These are phyloP conservation scores for Tylopilus intermedius DNA, from an alignment of 768 basidiomycete species.

Conservation along the genomic window DNA sequence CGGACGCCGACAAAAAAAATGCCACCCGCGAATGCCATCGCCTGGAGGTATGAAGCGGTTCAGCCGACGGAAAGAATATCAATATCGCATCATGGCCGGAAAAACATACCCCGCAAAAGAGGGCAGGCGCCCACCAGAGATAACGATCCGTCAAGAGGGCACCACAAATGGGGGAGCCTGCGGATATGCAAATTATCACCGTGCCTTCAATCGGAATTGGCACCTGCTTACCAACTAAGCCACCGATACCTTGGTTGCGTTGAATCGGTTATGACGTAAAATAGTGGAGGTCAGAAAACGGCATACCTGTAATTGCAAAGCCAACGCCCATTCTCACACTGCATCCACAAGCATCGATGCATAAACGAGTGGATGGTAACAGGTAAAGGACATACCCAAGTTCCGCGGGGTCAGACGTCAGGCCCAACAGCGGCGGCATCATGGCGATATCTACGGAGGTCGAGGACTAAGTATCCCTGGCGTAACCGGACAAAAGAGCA, in stretches of 20 bases:
- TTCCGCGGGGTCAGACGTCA: constrained; percentile 46
- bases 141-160: constrained; percentile 46
- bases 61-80: too few species aligned
- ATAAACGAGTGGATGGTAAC: background rate
- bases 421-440: constrained; percentile 41
- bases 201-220: background rate
- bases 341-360: background rate
- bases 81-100: background rate
- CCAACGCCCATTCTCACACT: constrained; percentile 43
- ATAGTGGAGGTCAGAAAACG: background rate
- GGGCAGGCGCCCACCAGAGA: constrained; percentile 53
- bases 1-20: constrained; percentile 14
- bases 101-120: constrained; percentile 43
- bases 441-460: constrained; percentile 31
- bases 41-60: constrained; percentile 1
- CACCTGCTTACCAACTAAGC: constrained; percentile 15
- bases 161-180: constrained; percentile 55
- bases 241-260: constrained; percentile 20
- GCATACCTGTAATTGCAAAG: constrained; percentile 39
- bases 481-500: background rate
- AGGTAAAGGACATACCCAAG: constrained; percentile 37
- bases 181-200: constrained; percentile 8
- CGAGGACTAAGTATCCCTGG: background rate
- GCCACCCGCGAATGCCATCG: constrained; percentile 2
- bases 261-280: background rate